Conservation (phyloP, 148 eudicot species). For the Beta vulgaris region DNA sequence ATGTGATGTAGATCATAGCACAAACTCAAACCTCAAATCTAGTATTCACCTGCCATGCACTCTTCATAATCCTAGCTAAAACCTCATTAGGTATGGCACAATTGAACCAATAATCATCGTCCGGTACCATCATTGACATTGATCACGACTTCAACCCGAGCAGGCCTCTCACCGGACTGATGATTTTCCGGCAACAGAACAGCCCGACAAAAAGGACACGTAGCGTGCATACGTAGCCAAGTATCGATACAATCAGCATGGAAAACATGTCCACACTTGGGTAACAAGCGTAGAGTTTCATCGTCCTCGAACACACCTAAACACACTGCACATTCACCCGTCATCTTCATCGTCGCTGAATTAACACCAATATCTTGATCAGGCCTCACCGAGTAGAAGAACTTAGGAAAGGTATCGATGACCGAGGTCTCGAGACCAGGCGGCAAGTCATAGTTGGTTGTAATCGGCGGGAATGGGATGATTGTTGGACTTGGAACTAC, state of each 20-base stretch:
- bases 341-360: not conserved
- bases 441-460: not conserved
- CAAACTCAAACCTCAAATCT: not conserved
- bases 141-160: slow-evolving; percentile 16
- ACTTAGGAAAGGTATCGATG: slow-evolving; percentile 28
- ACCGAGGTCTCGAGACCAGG: slow-evolving; percentile 25
- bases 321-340: slow-evolving; percentile 24
- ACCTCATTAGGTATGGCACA: not conserved
- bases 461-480: not conserved
- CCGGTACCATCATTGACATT: slow-evolving; percentile 4
- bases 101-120: not conserved
- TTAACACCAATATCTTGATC: not conserved
- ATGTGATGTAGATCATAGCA: not conserved
- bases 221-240: slow-evolving; percentile 20
- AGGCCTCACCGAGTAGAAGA: not conserved
- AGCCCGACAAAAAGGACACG: slow-evolving; percentile 32
- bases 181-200: not conserved
- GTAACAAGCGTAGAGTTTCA: slow-evolving; percentile 21
- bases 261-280: slow-evolving; percentile 28
- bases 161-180: not conserved
- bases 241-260: slow-evolving; percentile 23
- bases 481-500: slow-evolving; percentile 9
- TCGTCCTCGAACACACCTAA: slow-evolving; percentile 23
- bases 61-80: not conserved
- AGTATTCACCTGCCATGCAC: not conserved